Percentiles rank a stretch among this genome's conserved stretches.
These are phyloP conservation scores for Cyclotella sp. DNA, from an alignment of 108 stramenopile genomes.

Conservation along the genomic window DNA sequence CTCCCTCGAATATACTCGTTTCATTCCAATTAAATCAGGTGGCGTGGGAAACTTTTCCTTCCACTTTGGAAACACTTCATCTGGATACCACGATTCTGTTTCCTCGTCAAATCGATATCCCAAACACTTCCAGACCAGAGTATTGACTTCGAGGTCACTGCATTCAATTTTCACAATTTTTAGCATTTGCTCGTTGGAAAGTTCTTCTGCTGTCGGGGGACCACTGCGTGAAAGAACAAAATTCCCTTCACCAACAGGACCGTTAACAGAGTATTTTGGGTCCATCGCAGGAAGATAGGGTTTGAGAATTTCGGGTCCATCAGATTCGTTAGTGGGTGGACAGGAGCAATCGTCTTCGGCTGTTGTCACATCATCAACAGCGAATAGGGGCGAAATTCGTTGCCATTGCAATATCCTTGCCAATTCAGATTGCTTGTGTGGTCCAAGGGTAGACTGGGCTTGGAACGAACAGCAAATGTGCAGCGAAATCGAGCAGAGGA, in stretches of 20 bases:
- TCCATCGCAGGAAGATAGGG: slow-evolving; percentile 76
- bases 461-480: background rate
- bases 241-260: slow-evolving; percentile 67
- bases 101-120: slow-evolving; percentile 84
- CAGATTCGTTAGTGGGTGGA: slow-evolving; percentile 14
- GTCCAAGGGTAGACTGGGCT: background rate
- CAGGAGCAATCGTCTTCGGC: slow-evolving; percentile 6
- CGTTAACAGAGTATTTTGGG: slow-evolving; percentile 58
- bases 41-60: slow-evolving; percentile 85
- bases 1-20: slow-evolving; percentile 84
- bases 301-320: slow-evolving; percentile 42
- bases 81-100: slow-evolving; percentile 65
- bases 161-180: slow-evolving; percentile 71
- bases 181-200: slow-evolving; percentile 83
- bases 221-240: slow-evolving; percentile 74
- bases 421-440: background rate
- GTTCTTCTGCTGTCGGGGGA: slow-evolving; percentile 72
- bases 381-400: background rate
- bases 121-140: slow-evolving; percentile 94
- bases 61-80: slow-evolving; percentile 92
- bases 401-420: background rate
- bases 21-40: slow-evolving; percentile 94
- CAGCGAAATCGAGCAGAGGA: background rate
- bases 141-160: slow-evolving; percentile 90
- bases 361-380: background rate